Evolutionary conservation across 2,329 filamentous ascomycete species (phyloP).

Genomic region (Penicillium paneum): DNA sequence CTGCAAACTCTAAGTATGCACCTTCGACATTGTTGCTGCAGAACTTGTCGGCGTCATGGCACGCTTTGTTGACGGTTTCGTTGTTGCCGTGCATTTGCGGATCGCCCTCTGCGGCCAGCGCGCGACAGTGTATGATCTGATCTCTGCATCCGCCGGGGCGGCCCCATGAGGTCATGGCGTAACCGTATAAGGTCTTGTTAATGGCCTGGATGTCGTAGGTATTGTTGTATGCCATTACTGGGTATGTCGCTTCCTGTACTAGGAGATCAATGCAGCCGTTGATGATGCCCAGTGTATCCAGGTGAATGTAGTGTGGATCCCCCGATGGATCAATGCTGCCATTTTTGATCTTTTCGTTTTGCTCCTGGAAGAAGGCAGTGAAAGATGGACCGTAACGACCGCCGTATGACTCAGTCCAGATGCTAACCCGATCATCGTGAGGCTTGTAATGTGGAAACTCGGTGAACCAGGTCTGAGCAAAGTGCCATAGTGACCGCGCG

Average conservation of each 20-base stretch:
- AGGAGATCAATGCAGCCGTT: slow-evolving; percentile 56
- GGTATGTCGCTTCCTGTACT: slow-evolving; percentile 49
- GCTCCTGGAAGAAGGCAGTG: slow-evolving; percentile 40
- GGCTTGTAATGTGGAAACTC: slow-evolving; percentile 62
- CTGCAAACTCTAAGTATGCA: slow-evolving; percentile 42
- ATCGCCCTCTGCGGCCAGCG: slow-evolving; percentile 47
- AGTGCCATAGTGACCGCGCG: slow-evolving; percentile 58
- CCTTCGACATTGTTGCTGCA: slow-evolving; percentile 48
- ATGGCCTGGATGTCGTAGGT: slow-evolving; percentile 56
- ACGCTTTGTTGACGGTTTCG: slow-evolving; percentile 45
- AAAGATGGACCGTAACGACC: slow-evolving; percentile 46
- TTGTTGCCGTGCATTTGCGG: slow-evolving; percentile 50
- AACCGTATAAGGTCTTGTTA: slow-evolving; percentile 48
- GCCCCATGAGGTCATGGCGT: slow-evolving; percentile 46
- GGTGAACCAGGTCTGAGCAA: slow-evolving; percentile 60
- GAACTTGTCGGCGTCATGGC: slow-evolving; percentile 44
- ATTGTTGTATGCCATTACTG: slow-evolving; percentile 56
- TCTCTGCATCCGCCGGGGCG: slow-evolving; percentile 53
- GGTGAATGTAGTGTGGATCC: slow-evolving; percentile 37
- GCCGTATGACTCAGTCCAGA: slow-evolving; percentile 48
- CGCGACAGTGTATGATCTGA: slow-evolving; percentile 51
- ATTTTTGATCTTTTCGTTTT: slow-evolving; percentile 42
- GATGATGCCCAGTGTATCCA: slow-evolving; percentile 56
- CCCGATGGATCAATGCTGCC: slow-evolving; percentile 25
- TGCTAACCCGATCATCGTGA: slow-evolving; percentile 50